Conservation (phyloP, 164 flowering plant species). For the Warburgia ugandensis region DNA sequence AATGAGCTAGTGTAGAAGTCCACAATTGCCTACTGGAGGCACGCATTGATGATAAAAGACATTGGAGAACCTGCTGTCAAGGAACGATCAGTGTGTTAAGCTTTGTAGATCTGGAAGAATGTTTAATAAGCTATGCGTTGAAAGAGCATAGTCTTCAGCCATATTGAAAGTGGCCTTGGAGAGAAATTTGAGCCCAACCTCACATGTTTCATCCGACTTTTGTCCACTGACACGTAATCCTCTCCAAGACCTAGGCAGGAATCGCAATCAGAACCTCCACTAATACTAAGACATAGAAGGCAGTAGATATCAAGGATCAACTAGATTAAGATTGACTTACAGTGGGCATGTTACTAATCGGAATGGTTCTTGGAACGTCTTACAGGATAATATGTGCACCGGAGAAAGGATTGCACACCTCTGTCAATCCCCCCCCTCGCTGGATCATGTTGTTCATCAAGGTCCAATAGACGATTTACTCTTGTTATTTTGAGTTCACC, state of each 20-base stretch:
- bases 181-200: constrained; percentile 23
- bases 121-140: constrained; percentile 29
- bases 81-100: constrained; percentile 31
- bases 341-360: too few relatives aligned
- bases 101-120: constrained; percentile 37
- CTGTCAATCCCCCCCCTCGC: too few relatives aligned
- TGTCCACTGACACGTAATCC: constrained; percentile 32
- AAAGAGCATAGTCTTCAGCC: constrained; percentile 32
- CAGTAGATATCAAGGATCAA: too few relatives aligned
- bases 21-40: constrained; percentile 35
- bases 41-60: constrained; percentile 34
- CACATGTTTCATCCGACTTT: constrained; percentile 19
- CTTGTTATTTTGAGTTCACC: too few relatives aligned
- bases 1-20: constrained; percentile 35
- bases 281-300: too few relatives aligned
- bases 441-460: too few relatives aligned
- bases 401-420: too few relatives aligned
- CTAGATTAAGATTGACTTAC: too few relatives aligned
- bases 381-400: too few relatives aligned
- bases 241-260: constrained; percentile 30
- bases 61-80: constrained; percentile 27
- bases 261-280: too few relatives aligned
- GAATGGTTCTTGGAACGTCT: too few relatives aligned
- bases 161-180: constrained; percentile 20
- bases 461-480: too few relatives aligned